Base-by-base conservation (phyloP, 345 rosid species). In the Acer negundo region DNA sequence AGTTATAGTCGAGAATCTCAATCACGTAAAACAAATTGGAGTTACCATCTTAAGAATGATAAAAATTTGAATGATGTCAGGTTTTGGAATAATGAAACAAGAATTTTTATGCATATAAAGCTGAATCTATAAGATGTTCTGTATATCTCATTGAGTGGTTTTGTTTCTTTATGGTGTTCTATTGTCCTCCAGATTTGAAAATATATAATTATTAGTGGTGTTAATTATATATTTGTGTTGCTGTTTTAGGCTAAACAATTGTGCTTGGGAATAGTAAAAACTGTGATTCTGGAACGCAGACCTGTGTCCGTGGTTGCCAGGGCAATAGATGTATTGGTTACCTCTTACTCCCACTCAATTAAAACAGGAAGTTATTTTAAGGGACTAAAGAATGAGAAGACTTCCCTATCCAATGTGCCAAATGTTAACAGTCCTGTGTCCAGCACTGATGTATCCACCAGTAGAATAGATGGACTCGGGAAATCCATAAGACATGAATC, bases 241-340 rank as follows among this genome's bases (percentile, higher is more conserved):
- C 72, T 84, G 38, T 83, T 85, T 83, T 91, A 97, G 99, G 94
- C 96, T 62, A 97, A 97, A 81, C 93, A 91, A 81, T 79, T 97
- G 77, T 90, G 95, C 85, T 84, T 97, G 90, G 88, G 85, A 75
- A 89, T 90, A 75, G 86, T 90, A 64, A 89, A 87, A 68, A 86
- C 92, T 78, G 79, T 87, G 71, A 93, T 97, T 80, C 87, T 97
- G 79, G 99, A 97, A 79, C 89, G 94, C 77, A 87, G 97, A 86
- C 97, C 98, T 62, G 89, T 94, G 63, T 62, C 90, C 72, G 78
- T 89, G 87, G 93, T 97, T 85, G 80, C 96, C 53, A 92, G 77
- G 85, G 93, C 92, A 78, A 84, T 93, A 75, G 96, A 94, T 85
- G 93, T 90, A 16, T 79, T 97, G 69, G 92, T 94, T 80, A 77